Base-by-base conservation (phyloP, 2,329 filamentous ascomycete genomes). In the Colletotrichum caudatum region DNA sequence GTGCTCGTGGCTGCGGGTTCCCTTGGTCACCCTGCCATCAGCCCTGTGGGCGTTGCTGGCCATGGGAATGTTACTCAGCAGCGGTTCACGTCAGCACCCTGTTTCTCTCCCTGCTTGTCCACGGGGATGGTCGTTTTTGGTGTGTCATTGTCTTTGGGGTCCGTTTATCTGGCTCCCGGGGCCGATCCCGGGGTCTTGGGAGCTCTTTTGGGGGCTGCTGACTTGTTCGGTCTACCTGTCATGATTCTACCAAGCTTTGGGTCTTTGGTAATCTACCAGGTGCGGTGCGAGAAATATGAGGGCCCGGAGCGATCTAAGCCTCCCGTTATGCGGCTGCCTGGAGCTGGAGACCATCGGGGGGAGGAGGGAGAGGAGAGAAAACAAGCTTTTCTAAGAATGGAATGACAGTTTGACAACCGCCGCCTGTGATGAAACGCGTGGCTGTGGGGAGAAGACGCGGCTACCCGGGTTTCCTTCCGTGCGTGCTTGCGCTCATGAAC, bases 1-100 rank as follows among this genome's bases (percentile, higher is more conserved):
- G 23, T n/a, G 41, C n/a, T 23, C 7, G 12, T 60, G 58, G n/a
- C 11, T 60, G 37, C 57, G 50, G 50, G 18, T 53, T 8, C 20
- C 26, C 6, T 46, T n/a, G 37, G 23, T 18, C 35, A 33, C 29
- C n/a, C 46, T 62, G n/a, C 16, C 46, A 18, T 62, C 59, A 62
- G 59, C 59, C 59, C 59, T 62, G 59, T 51, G n/a, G 20, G 46
- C 1, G 46, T 37, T 37, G 9, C n/a, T 51, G 33, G 29, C 11
- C 33, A 26, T 8, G 33, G 46, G 59, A 29, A 51, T 37, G 33
- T 62, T 51, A 62, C 44, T 62, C 59, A 62, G 29, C 59, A 62
- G 23, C 46, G 33, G 26, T 46, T 37, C 59, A 62, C 59, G 46
- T 51, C 59, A 62, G 59, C 59, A 62, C 59, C 59, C 59, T 62